Evolutionary conservation across 768 basidiomycete genomes (phyloP).

Genomic region (Phlebiopsis gigantea): DNA sequence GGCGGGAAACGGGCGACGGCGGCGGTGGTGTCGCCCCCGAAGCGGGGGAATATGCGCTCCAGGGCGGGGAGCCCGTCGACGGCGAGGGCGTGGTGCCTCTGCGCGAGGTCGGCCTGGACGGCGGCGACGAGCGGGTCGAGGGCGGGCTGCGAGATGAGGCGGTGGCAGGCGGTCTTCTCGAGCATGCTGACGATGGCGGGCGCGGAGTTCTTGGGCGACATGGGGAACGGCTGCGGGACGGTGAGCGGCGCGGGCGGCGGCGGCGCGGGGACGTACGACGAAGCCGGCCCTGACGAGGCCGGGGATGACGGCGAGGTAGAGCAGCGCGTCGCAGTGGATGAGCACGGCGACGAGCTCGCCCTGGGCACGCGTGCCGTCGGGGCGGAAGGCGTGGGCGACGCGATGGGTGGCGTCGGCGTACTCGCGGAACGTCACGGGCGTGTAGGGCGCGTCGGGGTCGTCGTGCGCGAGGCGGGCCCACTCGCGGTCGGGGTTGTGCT

Average conservation of each 20-base stretch:
- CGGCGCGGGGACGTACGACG: slow-evolving; percentile 7
- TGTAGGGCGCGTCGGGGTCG: not conserved
- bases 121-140: not conserved
- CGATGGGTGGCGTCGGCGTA: not conserved
- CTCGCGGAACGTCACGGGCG: not conserved
- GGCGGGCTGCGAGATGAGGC: slow-evolving; percentile 4
- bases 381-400: not conserved
- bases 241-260: not conserved
- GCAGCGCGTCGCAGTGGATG: slow-evolving; percentile 20
- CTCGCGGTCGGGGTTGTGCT: slow-evolving; percentile 1
- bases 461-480: not conserved
- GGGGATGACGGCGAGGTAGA: slow-evolving; percentile 15
- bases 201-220: slow-evolving; percentile 9
- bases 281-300: slow-evolving; percentile 18
- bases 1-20: slow-evolving; percentile 13
- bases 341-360: slow-evolving; percentile 2
- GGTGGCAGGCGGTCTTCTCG: slow-evolving; percentile 10
- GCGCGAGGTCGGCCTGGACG: not conserved
- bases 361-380: not conserved
- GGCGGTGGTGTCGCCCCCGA: not conserved
- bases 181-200: slow-evolving; percentile 13
- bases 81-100: not conserved
- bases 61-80: not conserved
- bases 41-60: not conserved
- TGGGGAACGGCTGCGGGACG: slow-evolving; percentile 9